Evolutionary conservation across 2,329 filamentous ascomycete species (phyloP).

Genomic region (Leptosphaerulina australis): DNA sequence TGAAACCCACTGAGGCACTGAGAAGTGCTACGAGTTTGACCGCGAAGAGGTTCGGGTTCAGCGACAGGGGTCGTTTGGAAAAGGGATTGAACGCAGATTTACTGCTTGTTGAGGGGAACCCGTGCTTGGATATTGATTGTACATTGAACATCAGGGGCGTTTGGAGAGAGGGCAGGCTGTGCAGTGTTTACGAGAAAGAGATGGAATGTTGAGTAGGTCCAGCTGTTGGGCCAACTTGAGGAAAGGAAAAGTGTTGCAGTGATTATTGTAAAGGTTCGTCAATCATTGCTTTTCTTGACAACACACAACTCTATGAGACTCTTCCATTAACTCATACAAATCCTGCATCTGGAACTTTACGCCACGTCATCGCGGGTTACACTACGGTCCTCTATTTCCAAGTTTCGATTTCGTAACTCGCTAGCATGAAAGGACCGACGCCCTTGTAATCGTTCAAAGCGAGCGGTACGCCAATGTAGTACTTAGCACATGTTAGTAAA

Average conservation of each 20-base stretch:
- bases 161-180: slow-evolving; percentile 50
- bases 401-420: slow-evolving; percentile 17
- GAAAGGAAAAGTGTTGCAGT: no score
- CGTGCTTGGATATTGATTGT: slow-evolving; percentile 49
- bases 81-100: slow-evolving; percentile 52
- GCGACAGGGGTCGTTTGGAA: slow-evolving; percentile 50
- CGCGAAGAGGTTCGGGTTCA: slow-evolving; percentile 50
- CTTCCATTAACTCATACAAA: no score
- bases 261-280: no score
- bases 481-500: slow-evolving; percentile 26
- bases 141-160: slow-evolving; percentile 53
- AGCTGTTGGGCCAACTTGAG: no score
- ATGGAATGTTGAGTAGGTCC: slow-evolving; percentile 14
- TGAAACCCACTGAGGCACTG: slow-evolving; percentile 52
- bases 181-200: slow-evolving; percentile 31
- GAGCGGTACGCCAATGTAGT: slow-evolving; percentile 39
- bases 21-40: slow-evolving; percentile 50
- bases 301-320: no score
- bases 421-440: slow-evolving; percentile 42
- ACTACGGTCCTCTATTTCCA: slow-evolving; percentile 12
- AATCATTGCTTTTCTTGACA: no score
- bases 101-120: slow-evolving; percentile 53
- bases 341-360: no score
- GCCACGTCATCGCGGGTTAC: no score
- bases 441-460: slow-evolving; percentile 43